Conservation (phyloP, 1,284 basidiomycete species). For the Entoloma clypeatum region DNA sequence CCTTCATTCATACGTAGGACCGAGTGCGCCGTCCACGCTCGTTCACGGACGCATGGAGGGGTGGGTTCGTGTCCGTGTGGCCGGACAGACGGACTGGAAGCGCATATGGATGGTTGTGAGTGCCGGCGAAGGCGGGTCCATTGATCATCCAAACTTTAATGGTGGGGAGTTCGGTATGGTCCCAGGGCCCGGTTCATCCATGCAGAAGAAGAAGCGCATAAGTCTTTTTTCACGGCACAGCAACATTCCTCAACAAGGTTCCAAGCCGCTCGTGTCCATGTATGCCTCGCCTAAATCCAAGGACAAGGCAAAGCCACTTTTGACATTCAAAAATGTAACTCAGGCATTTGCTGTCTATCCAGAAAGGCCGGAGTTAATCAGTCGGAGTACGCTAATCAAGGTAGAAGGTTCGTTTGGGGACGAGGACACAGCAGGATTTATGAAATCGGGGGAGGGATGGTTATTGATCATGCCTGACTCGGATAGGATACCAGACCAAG, state of each 20-base stretch:
- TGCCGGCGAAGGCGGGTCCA: conserved; percentile 35
- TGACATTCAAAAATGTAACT: conserved; percentile 54
- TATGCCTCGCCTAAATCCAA: conserved; percentile 60
- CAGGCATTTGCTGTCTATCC: conserved; percentile 91
- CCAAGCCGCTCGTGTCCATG: conserved; percentile 54
- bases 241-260: conserved; percentile 25
- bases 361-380: conserved; percentile 90
- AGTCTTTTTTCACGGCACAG: conserved; percentile 53
- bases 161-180: conserved; percentile 11
- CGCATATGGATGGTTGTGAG: conserved; percentile 83
- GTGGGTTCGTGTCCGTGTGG: conserved; percentile 88
- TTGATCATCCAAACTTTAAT: conserved; percentile 9
- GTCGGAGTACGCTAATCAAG: conserved; percentile 84
- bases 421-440: conserved; percentile 63
- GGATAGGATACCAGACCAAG: conserved; percentile 37
- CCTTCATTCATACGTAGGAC: conserved; percentile 41
- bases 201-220: conserved; percentile 57
- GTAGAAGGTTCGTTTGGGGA: conserved; percentile 78
- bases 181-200: conserved; percentile 18
- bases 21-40: conserved; percentile 64
- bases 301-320: conserved; percentile 63
- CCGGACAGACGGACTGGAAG: conserved; percentile 96
- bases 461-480: conserved; percentile 84
- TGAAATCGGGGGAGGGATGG: conserved; percentile 75
- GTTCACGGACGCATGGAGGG: conserved; percentile 82